A percentile compares a stretch with the other conserved stretches of the same genome.
phyloP scores from a whole-genome alignment of 495 filamentous ascomycete genomes.

The Aspergillus sclerotioniger region DNA sequence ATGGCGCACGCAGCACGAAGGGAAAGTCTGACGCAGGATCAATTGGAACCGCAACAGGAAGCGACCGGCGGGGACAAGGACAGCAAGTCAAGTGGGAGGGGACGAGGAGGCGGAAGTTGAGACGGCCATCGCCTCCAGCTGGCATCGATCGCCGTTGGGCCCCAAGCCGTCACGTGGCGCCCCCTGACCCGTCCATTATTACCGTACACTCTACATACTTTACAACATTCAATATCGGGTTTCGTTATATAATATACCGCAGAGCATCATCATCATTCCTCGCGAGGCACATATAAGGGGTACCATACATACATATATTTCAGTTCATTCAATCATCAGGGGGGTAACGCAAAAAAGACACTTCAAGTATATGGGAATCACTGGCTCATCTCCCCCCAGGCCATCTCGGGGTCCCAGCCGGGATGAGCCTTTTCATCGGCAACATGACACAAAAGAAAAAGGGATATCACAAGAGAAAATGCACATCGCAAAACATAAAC shows the following conservation, averaged over 20 bases:
- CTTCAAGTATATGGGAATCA: not conserved
- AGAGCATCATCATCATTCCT: slow-evolving; percentile 1
- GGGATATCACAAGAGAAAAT: slow-evolving; percentile 19
- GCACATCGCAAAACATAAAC: slow-evolving; percentile 13
- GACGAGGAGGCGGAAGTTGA: slow-evolving; percentile 12
- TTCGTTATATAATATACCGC: not conserved
- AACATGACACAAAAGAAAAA: slow-evolving; percentile 17
- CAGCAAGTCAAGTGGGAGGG: slow-evolving; percentile 17
- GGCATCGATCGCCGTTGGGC: slow-evolving; percentile 34
- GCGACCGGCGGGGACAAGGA: slow-evolving; percentile 5
- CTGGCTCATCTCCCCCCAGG: not conserved
- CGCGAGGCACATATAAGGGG: slow-evolving; percentile 3
- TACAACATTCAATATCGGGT: too few species aligned
- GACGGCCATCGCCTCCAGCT: slow-evolving; percentile 29
- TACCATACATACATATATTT: slow-evolving; percentile 23
- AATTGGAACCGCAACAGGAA: slow-evolving; percentile 16
- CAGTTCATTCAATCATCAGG: slow-evolving; percentile 16
- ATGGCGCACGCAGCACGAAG: slow-evolving; percentile 46
- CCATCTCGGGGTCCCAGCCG: not conserved
- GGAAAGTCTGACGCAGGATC: slow-evolving; percentile 7
- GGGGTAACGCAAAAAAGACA: slow-evolving; percentile 1
- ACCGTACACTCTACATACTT: too few species aligned
- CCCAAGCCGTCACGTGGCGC: slow-evolving; percentile 35
- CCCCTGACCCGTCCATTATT: slow-evolving; percentile 27
- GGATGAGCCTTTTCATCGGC: slow-evolving; percentile 12